Base-by-base conservation (phyloP, 108 stramenopile species). In the Parietichytrium sp. region DNA sequence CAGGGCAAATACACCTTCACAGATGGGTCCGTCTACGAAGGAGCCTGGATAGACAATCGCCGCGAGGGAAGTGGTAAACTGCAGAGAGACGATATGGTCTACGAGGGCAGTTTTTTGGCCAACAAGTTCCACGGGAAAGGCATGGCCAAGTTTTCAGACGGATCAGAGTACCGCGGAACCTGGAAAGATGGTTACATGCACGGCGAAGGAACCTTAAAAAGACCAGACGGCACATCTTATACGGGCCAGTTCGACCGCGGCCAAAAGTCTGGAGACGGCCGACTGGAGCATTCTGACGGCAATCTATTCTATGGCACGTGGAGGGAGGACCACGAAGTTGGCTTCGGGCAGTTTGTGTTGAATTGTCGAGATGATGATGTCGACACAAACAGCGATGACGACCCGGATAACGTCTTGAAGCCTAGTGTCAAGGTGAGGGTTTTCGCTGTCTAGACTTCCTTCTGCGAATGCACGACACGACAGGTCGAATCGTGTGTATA, bases 91-190 rank as follows among this genome's bases (percentile, higher is more conserved):
- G 51, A 72, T 36, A 92, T 90, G 18, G 79, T 87, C 3, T 94
- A 91, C 79, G 86, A 89, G 47, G 93, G 93, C 13, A 82, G 83
- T 31, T 93, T 91, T 51, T 29, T 36, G 15, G 90, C 92, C 78
- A 90, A 90, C 83, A 88, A 85, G 54, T 90, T 90, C 4, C 91
- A 92, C 47, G 94, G 94, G n/a, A 87, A 88, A 48, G 94, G 94
- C 4, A 84, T 55, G 52, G 26, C 77, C 3, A 31, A n/a, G 3
- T 92, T 79, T 79, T 42, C 88, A 16, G 84, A 91, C 79, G 88
- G 89, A 10, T 85, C 85, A 23, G 48, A 49, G 18, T 85, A 52
- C 53, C 42, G 52, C 26, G 86, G 84, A 26, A 25, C 25, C 3
- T 84, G 84, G 86, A 49, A 78, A 15, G 47, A 85, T 25, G 86